These are phyloP conservation scores for Diaporthe batatas DNA, from an alignment of 2,329 filamentous ascomycete species.

Conservation along the genomic window DNA sequence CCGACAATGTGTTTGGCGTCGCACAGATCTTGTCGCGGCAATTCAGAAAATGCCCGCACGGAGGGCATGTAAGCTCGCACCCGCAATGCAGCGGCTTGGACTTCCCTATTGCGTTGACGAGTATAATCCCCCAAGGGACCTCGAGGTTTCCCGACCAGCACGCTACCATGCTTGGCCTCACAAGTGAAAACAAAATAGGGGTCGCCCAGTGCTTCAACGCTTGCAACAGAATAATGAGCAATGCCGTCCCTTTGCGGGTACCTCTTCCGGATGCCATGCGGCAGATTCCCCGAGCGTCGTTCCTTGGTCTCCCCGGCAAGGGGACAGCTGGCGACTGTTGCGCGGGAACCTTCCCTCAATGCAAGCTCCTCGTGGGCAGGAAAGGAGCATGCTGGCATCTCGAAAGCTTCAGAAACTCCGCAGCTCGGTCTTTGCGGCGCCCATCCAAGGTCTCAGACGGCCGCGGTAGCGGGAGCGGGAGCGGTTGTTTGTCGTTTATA, in stretches of 20 bases:
- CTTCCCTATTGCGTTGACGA: background rate
- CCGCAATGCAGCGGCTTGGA: slow-evolving; percentile 6
- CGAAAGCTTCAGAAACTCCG: slow-evolving; percentile 1
- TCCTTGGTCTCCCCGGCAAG: slow-evolving; percentile 18
- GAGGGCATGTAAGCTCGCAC: slow-evolving; percentile 7
- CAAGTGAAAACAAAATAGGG: slow-evolving; percentile 9
- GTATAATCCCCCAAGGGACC: background rate
- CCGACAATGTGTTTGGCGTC: slow-evolving; percentile 13
- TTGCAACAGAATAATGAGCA: slow-evolving; percentile 33
- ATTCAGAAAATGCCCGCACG: slow-evolving; percentile 34
- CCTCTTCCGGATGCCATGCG: slow-evolving; percentile 14
- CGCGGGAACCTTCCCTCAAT: background rate
- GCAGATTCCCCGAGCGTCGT: slow-evolving; percentile 30
- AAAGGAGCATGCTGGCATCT: background rate
- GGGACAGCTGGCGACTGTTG: slow-evolving; percentile 19
- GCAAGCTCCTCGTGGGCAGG: slow-evolving; percentile 24
- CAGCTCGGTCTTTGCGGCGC: background rate
- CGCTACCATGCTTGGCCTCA: slow-evolving; percentile 10
- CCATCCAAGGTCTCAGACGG: slow-evolving; percentile 7
- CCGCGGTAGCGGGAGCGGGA: background rate
- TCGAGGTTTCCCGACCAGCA: slow-evolving; percentile 9
- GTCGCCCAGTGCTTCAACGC: slow-evolving; percentile 10
- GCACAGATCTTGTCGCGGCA: slow-evolving; percentile 43
- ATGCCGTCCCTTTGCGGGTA: slow-evolving; percentile 25
- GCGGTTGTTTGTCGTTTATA: background rate